Evolutionary conservation across 148 eudicot species (phyloP).

Genomic region (Camellia granthamiana): DNA sequence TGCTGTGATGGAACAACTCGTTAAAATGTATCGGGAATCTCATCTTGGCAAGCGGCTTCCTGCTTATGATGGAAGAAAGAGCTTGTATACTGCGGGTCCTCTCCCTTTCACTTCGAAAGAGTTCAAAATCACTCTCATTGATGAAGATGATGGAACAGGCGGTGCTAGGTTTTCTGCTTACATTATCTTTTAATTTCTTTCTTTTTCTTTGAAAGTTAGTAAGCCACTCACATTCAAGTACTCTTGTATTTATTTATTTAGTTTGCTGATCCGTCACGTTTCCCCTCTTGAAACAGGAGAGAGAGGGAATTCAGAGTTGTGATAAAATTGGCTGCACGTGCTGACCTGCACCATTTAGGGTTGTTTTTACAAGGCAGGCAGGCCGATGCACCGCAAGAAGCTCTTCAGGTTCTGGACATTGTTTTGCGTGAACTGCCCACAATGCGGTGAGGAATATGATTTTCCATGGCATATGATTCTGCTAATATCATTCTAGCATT

Average conservation of each 20-base stretch:
- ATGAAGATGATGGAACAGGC: constrained; percentile 73
- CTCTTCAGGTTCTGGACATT: constrained; percentile 74
- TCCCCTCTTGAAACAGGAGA: constrained; percentile 34
- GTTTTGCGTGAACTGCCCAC: constrained; percentile 76
- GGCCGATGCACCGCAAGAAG: constrained; percentile 80
- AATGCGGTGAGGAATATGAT: constrained; percentile 34
- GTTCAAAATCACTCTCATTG: constrained; percentile 57
- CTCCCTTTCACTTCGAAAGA: constrained; percentile 69
- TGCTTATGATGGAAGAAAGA: constrained; percentile 87
- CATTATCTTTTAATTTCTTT: background rate
- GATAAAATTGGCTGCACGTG: constrained; percentile 65
- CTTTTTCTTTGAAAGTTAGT: background rate
- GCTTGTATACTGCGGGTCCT: constrained; percentile 83
- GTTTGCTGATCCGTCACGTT: background rate
- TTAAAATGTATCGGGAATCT: constrained; percentile 57
- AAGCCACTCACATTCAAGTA: background rate
- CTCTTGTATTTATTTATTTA: background rate
- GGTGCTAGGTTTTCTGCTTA: constrained; percentile 35
- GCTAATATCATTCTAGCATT: background rate
- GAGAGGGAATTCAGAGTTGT: constrained; percentile 59
- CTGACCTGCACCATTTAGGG: constrained; percentile 64
- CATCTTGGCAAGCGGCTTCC: constrained; percentile 82
- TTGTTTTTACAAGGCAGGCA: constrained; percentile 61
- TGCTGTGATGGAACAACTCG: constrained; percentile 70
- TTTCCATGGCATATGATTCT: background rate